Evolutionary conservation across 805 yeast species (phyloP).

Genomic region (Candida vaughaniae): DNA sequence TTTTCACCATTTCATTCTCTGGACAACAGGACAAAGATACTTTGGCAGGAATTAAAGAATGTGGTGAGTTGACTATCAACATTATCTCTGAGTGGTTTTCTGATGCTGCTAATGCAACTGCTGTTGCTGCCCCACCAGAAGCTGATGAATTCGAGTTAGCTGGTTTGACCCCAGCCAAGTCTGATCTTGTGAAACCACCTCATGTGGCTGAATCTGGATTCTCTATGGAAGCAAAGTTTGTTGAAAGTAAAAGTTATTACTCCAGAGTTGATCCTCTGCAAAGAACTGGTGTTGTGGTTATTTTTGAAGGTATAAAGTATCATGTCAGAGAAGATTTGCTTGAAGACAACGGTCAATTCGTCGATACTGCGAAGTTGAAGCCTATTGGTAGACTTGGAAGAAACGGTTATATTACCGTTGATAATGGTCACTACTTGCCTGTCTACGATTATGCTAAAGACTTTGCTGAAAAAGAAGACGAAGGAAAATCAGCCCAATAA

Average conservation of each 20-base stretch:
- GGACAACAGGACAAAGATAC: conserved; percentile 49
- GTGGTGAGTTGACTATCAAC: conserved; percentile 55
- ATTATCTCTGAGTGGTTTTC: conserved; percentile 62
- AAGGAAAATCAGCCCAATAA: too few relatives aligned
- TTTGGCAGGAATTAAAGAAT: conserved; percentile 45
- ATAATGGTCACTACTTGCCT: conserved; percentile 45
- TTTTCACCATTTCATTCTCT: conserved; percentile 51
- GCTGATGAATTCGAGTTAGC: conserved; percentile 56
- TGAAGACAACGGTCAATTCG: conserved; percentile 29
- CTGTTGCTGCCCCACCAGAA: conserved; percentile 46
- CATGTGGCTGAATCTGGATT: conserved; percentile 64
- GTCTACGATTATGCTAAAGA: conserved; percentile 39
- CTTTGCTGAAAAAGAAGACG: conserved; percentile 3
- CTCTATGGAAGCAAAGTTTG: conserved; percentile 53
- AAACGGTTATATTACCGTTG: conserved; percentile 44
- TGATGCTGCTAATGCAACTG: conserved; percentile 59
- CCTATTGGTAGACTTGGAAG: conserved; percentile 57
- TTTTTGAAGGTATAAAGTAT: conserved; percentile 57
- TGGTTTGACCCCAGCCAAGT: conserved; percentile 50
- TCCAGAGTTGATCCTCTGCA: conserved; percentile 36
- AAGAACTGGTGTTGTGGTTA: conserved; percentile 37
- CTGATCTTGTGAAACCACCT: conserved; percentile 49
- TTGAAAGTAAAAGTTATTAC: conserved; percentile 43
- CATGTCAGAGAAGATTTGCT: conserved; percentile 57
- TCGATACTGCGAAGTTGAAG: conserved; percentile 48